These are phyloP conservation scores for Polyporus tsugae DNA, from an alignment of 1,284 basidiomycete species.

Conservation along the genomic window DNA sequence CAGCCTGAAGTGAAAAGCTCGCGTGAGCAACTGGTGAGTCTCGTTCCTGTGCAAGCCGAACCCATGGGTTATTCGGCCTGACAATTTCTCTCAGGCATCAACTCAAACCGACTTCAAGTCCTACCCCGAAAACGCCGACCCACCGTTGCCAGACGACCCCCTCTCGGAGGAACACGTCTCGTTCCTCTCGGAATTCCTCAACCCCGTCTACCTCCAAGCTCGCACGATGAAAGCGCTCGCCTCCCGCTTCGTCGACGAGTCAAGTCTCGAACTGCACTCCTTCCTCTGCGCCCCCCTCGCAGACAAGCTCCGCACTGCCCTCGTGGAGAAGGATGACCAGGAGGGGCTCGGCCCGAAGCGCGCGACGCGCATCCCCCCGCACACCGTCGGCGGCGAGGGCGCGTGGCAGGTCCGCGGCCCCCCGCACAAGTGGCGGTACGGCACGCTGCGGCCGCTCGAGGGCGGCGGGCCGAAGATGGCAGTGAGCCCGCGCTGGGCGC, in stretches of 20 bases:
- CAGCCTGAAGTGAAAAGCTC: conserved; percentile 68
- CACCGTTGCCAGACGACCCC: conserved; percentile 56
- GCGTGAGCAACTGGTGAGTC: conserved; percentile 80
- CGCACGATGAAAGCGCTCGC: conserved; percentile 86
- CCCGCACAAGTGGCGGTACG: conserved; percentile 95
- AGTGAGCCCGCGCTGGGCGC: conserved; percentile 59
- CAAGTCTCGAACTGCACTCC: conserved; percentile 89
- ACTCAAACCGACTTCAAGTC: conserved; percentile 68
- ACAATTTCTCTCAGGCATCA: conserved; percentile 52
- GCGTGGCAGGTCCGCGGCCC: conserved; percentile 87
- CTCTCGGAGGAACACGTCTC: conserved; percentile 70
- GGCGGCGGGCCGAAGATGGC: conserved; percentile 35
- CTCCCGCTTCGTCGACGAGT: conserved; percentile 87
- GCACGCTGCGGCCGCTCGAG: conserved; percentile 55
- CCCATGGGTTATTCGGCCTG: background rate
- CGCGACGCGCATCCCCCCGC: conserved; percentile 65
- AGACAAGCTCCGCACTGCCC: conserved; percentile 68
- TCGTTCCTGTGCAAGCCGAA: background rate
- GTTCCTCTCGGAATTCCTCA: conserved; percentile 86
- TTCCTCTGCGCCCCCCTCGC: conserved; percentile 82
- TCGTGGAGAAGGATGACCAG: conserved; percentile 70
- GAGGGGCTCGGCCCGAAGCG: conserved; percentile 71
- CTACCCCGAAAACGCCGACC: conserved; percentile 56
- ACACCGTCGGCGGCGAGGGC: conserved; percentile 60
- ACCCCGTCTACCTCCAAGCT: conserved; percentile 89